Percentiles rank a stretch among this genome's conserved stretches.
Evolutionary conservation across 345 rosid species (phyloP).

Genomic region (Diplotaxis tenuifolia): DNA sequence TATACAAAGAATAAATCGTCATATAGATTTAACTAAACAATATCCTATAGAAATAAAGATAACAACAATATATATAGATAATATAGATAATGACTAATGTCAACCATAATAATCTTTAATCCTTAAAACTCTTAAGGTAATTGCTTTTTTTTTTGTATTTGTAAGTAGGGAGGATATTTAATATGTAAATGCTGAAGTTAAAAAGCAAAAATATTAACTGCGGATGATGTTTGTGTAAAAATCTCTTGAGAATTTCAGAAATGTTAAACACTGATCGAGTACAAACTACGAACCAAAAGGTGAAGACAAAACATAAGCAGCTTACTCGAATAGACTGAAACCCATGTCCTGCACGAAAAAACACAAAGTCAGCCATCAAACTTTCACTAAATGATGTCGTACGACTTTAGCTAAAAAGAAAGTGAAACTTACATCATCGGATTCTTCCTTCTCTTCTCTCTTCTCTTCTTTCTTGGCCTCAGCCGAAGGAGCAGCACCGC

Average conservation of each 20-base stretch:
- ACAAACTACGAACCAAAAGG: conserved; percentile 16
- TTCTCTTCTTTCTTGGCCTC: conserved; percentile 82
- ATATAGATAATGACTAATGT: too few species aligned
- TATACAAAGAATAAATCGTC: too few species aligned
- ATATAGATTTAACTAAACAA: too few species aligned
- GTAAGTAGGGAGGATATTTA: background rate
- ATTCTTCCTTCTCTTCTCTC: conserved; percentile 74
- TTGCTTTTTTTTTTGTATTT: background rate
- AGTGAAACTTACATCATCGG: conserved; percentile 61
- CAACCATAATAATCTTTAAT: too few species aligned
- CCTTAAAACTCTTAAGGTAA: too few species aligned
- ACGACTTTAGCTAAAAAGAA: background rate
- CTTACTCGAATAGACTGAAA: conserved; percentile 56
- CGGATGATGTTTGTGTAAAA: conserved; percentile 1
- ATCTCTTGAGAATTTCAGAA: background rate
- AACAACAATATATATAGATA: too few species aligned
- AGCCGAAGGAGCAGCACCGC: conserved; percentile 47
- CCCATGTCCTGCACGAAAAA: conserved; percentile 59
- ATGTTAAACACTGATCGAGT: background rate
- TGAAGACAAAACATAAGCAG: background rate
- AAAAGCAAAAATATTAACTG: background rate
- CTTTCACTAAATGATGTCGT: background rate
- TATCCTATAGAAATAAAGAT: too few species aligned
- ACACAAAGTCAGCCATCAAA: background rate
- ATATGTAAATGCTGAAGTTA: background rate